Evolutionary conservation across 768 basidiomycete species (phyloP).

Genomic region (Russula lepida): DNA sequence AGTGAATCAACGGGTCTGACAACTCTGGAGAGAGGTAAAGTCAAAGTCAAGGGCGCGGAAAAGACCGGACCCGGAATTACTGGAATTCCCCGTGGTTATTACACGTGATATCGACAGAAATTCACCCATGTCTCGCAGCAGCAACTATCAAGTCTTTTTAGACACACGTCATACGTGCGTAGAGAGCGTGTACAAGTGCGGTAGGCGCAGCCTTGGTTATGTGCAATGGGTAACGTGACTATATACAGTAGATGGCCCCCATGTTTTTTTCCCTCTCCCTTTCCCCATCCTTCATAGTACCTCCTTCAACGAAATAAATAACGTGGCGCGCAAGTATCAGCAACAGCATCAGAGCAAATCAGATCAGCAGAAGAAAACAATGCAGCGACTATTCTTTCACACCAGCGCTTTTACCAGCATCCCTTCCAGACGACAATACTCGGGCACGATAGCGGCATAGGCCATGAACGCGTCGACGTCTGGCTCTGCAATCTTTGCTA

Average conservation of each 20-base stretch:
- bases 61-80: too few species aligned
- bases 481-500: constrained; percentile 76
- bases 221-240: constrained; percentile 3
- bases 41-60: too few species aligned
- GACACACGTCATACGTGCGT: neutral
- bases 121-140: neutral
- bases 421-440: constrained; percentile 71
- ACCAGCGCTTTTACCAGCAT: constrained; percentile 63
- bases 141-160: neutral
- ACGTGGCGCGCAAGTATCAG: constrained; percentile 1
- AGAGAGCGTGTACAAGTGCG: neutral
- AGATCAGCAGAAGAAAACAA: constrained; percentile 6
- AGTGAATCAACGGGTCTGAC: too few species aligned
- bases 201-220: neutral
- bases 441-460: constrained; percentile 78
- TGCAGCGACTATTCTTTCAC: constrained; percentile 21
- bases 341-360: constrained; percentile 15
- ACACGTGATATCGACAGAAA: too few species aligned
- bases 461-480: constrained; percentile 80
- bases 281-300: too few species aligned
- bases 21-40: too few species aligned
- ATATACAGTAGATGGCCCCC: constrained; percentile 11
- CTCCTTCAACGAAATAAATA: neutral
- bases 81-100: too few species aligned
- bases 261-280: constrained; percentile 2